Conservation (phyloP, 495 filamentous ascomycete genomes). For the Jackrogersella multiformis region DNA sequence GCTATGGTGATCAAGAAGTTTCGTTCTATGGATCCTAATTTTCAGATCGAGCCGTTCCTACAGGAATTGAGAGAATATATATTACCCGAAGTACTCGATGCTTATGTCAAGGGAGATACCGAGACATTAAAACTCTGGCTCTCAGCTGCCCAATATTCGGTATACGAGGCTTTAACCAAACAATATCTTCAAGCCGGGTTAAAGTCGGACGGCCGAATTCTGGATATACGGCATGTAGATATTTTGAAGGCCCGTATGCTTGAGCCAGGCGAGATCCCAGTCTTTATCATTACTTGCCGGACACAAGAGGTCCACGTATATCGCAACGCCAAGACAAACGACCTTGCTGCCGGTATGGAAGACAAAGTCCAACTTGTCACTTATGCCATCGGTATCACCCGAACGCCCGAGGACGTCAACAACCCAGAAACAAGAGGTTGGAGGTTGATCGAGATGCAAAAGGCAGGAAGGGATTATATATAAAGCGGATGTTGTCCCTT, state of each 20-base stretch:
- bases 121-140: conserved; percentile 94
- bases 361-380: conserved; percentile 98
- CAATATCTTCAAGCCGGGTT: conserved; percentile 94
- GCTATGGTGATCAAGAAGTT: conserved; percentile 97
- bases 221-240: conserved; percentile 94
- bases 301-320: conserved; percentile 99
- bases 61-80: conserved; percentile 97
- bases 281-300: conserved; percentile 94
- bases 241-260: conserved; percentile 87
- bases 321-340: conserved; percentile 83
- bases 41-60: conserved; percentile 93
- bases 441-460: conserved; percentile 97
- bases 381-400: conserved; percentile 94
- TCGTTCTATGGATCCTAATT: conserved; percentile 93
- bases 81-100: conserved; percentile 94
- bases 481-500: conserved; percentile 22
- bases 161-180: conserved; percentile 92
- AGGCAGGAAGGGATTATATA: conserved; percentile 95
- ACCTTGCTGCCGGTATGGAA: conserved; percentile 98
- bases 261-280: conserved; percentile 96
- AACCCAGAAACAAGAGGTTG: conserved; percentile 97
- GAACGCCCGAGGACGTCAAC: conserved; percentile 92
- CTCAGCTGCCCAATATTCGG: conserved; percentile 90
- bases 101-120: conserved; percentile 94
- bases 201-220: conserved; percentile 90